Conservation (phyloP, 768 basidiomycete species). For the Boletellus ananiceps region DNA sequence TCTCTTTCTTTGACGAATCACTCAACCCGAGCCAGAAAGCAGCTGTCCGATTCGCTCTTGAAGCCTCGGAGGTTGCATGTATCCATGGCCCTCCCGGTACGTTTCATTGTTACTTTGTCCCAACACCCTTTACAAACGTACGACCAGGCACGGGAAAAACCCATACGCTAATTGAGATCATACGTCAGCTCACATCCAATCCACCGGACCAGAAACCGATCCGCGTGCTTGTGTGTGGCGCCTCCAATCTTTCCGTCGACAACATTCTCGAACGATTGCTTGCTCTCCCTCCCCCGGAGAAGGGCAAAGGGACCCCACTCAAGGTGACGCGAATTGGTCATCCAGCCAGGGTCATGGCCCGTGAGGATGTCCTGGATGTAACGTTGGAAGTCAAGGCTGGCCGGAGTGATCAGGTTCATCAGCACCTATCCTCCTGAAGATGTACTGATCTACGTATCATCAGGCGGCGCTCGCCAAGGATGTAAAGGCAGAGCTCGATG, state of each 20-base stretch:
- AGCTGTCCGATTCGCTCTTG: slow-evolving; percentile 80
- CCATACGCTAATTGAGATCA: slow-evolving; percentile 89
- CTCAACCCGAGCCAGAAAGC: slow-evolving; percentile 83
- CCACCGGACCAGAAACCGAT: slow-evolving; percentile 41
- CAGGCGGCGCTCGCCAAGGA: slow-evolving; percentile 83
- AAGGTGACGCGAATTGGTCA: slow-evolving; percentile 89
- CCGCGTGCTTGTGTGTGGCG: slow-evolving; percentile 84
- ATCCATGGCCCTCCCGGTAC: slow-evolving; percentile 97
- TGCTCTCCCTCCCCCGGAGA: slow-evolving; percentile 49
- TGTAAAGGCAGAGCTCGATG: slow-evolving; percentile 81
- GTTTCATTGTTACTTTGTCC: background rate
- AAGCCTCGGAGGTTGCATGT: slow-evolving; percentile 77
- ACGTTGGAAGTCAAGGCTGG: slow-evolving; percentile 73
- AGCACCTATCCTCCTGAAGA: background rate
- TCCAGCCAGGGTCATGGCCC: slow-evolving; percentile 85
- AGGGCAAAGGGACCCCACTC: slow-evolving; percentile 39
- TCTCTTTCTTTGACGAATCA: slow-evolving; percentile 68
- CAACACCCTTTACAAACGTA: background rate
- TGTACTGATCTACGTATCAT: slow-evolving; percentile 5
- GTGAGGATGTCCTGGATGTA: slow-evolving; percentile 58
- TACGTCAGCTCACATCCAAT: slow-evolving; percentile 70
- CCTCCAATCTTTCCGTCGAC: slow-evolving; percentile 92
- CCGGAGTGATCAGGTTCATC: slow-evolving; percentile 60
- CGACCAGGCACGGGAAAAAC: slow-evolving; percentile 85
- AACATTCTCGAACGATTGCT: slow-evolving; percentile 89